These are phyloP conservation scores for Fusarium domesticum DNA, from an alignment of 2,329 filamentous ascomycete species.

Conservation along the genomic window DNA sequence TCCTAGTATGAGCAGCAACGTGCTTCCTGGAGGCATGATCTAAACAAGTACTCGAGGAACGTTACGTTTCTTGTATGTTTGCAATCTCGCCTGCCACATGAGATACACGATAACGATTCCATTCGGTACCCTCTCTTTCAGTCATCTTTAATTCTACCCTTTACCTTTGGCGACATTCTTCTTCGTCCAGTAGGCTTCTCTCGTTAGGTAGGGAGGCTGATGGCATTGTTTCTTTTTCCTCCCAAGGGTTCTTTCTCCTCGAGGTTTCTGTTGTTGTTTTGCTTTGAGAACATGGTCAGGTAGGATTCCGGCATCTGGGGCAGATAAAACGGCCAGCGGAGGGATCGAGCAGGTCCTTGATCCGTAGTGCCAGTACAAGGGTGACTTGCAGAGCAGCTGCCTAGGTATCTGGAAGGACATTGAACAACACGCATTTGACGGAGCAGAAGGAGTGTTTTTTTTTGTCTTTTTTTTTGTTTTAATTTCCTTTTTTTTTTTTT, in stretches of 20 bases:
- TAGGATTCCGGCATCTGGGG: conserved; percentile 24
- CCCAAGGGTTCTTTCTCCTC: too few species aligned
- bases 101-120: conserved; percentile 25
- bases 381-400: conserved; percentile 12
- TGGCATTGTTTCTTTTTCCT: too few species aligned
- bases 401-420: conserved; percentile 20
- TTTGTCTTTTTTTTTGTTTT: too few species aligned
- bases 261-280: too few species aligned
- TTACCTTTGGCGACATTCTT: not conserved
- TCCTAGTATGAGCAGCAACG: conserved; percentile 30
- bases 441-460: conserved; percentile 5
- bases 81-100: conserved; percentile 11
- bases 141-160: conserved; percentile 13
- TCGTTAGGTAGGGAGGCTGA: conserved; percentile 3
- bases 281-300: too few species aligned
- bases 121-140: conserved; percentile 18
- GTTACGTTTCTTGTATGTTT: conserved; percentile 18
- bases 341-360: conserved; percentile 36
- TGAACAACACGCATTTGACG: conserved; percentile 20
- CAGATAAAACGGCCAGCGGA: conserved; percentile 19
- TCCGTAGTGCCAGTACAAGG: conserved; percentile 26
- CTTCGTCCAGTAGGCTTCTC: conserved; percentile 1
- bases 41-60: conserved; percentile 24
- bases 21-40: conserved; percentile 46
- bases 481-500: conserved; percentile 18